Evolutionary conservation across 1,284 basidiomycete genomes (phyloP), one percentile per base, ranked within the genome.

Genomic region (Moniliophthora roreri): DNA sequence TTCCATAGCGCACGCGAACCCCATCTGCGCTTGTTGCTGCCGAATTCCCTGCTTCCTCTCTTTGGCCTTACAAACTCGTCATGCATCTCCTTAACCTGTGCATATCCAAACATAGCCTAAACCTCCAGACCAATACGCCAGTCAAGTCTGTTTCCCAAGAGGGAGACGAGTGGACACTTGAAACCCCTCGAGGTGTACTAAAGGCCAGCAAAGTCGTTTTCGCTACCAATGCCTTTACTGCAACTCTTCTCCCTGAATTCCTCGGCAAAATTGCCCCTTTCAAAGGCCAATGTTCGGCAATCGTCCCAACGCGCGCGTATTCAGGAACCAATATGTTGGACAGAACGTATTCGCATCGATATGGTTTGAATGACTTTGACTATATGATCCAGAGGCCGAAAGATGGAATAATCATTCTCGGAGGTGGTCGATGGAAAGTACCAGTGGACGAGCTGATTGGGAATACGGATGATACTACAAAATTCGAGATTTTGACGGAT

Each of bases 141-240:
- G 62, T 58, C n/a, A 51, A 34, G 8, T 55, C 53, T 8, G 50
- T 51, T 23, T 28, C 36, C 20, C 50, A 54, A 11, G 58, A 62
- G n/a, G 35, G 32, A 13, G 56, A 51, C n/a, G 59, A 56, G 7
- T 67, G 65, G 64, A 42, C 37, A 3, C 47, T 68, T 7, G 44
- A 62, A 23, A 69, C 69, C 1, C 59, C 63, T 21, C 58, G 68
- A 4, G 68, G 69, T 9, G 48, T 24, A 18, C 37, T 69, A 11
- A 32, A 38, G 16, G 62, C 67, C 1, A 46, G 47, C 9, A 66
- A 66, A 45, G 65, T 75, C n/a, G 61, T 74, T 4, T 72, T 71
- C 52, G 69, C 70, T 5, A 73, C 72, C 15, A 75, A 75, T 57
- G 72, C 64, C n/a, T 75, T 71, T 51, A 71, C 67, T 6, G 67